Base-by-base conservation (phyloP, 768 basidiomycete species). In the Gelatoporia subvermispora region DNA sequence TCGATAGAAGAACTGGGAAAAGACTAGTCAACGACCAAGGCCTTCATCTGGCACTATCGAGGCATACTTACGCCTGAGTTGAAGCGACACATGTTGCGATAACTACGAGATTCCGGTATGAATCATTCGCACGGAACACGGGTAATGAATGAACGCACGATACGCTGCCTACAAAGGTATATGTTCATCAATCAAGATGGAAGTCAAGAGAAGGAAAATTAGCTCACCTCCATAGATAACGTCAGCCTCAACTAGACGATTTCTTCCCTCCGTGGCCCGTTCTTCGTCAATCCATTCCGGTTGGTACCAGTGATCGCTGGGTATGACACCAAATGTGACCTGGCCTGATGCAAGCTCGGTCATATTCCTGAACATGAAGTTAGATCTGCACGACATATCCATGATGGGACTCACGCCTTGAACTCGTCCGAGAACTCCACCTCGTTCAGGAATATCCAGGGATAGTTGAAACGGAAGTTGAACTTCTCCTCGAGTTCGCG, bases 381-480 rank as follows among this genome's bases (percentile, higher is more conserved):
- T 5, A 5, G 28, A 31, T 36, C 38, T 17, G 8, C 38, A 16
- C 8, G 21, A 8, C 7, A 5, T 5, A 31, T 13, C 7, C 28
- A 13, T 5, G 13, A 31, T 31, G 47, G 50, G 10, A 60, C 75
- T 55, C 60, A 81, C 79, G 69, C 68, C 61, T 84, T 88, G 68
- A 94, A 93, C 16, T 79, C 76, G 1, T 84, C 81, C 13, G 76
- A 71, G 65, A 95, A 95, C 0, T 80, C 78, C 53, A 79, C 78
- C 42, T 96, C 93, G 62, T 95, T 95, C 51, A 97, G 71, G 67
- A 96, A 87, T 21, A 92, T 84, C 65, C 88, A 96, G 3, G 91
- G 89, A 60, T 96, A 95, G 18, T 77, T 73, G 56, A 79, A 87
- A 51, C 74, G 77, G 38, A 72, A 69, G 67, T 97, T 97, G 71